Conservation (phyloP, 2,329 filamentous ascomycete species). For the Sclerotinia nivalis region DNA sequence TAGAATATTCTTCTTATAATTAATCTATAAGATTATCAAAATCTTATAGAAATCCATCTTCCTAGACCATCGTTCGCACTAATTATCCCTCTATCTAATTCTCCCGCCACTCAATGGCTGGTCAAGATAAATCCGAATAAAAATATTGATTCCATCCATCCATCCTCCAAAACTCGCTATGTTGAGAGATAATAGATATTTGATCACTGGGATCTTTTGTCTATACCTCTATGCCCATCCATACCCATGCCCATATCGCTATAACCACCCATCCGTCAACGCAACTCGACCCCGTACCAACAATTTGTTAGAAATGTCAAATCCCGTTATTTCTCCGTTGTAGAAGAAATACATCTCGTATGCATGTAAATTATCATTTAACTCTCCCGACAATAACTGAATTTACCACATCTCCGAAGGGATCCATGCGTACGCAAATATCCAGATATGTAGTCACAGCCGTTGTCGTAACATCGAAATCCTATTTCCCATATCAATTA, state of each 20-base stretch:
- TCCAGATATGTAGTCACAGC: slow-evolving; percentile 43
- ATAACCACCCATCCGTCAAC: too few relatives aligned
- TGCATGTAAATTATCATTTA: slow-evolving; percentile 11
- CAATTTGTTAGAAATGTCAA: background rate
- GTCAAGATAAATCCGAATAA: too few relatives aligned
- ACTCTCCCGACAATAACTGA: slow-evolving; percentile 47
- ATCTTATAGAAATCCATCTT: background rate
- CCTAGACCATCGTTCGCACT: too few relatives aligned
- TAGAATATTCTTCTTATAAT: background rate
- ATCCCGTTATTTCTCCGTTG: too few relatives aligned
- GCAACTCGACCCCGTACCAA: background rate
- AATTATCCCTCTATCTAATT: too few relatives aligned
- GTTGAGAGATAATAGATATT: background rate
- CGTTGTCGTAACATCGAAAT: slow-evolving; percentile 45
- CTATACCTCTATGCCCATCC: background rate
- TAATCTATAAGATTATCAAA: background rate
- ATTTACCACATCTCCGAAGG: slow-evolving; percentile 52
- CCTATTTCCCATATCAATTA: slow-evolving; percentile 29
- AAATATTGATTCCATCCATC: background rate
- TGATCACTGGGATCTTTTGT: background rate
- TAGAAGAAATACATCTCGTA: background rate
- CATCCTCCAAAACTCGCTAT: background rate
- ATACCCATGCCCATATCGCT: background rate
- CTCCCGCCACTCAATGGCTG: too few relatives aligned
- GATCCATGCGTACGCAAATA: slow-evolving; percentile 48